These are phyloP conservation scores for Candida dubliniensis DNA, from an alignment of 1,139 yeast genomes.

Conservation along the genomic window DNA sequence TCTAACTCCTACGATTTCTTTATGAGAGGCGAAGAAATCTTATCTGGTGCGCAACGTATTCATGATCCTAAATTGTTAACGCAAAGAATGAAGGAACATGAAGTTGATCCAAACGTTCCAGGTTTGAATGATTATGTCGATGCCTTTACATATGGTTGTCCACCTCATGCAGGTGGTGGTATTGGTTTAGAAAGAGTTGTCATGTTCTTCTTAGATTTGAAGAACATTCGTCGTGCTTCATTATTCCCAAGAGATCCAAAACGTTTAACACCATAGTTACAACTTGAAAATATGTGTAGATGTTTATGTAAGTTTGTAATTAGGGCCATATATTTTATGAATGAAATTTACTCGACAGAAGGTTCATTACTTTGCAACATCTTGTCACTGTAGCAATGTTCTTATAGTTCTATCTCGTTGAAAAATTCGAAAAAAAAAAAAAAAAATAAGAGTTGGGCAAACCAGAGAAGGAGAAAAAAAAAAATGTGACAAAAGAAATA, in stretches of 20 bases:
- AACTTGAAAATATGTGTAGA: background rate
- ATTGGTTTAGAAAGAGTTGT: constrained; percentile 98
- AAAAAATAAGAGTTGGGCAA: background rate
- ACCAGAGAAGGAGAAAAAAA: background rate
- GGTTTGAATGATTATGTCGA: constrained; percentile 90
- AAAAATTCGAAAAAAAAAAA: background rate
- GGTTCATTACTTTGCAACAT: too few relatives aligned
- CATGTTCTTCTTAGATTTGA: constrained; percentile 95
- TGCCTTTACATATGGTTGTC: constrained; percentile 91
- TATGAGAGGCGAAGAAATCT: constrained; percentile 99
- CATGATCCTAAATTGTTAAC: constrained; percentile 85
- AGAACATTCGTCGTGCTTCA: constrained; percentile 96
- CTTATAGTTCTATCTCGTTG: background rate
- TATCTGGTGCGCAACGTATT: constrained; percentile 98
- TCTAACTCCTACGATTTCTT: constrained; percentile 97
- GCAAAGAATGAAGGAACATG: constrained; percentile 82
- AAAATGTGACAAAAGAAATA: background rate
- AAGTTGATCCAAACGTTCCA: constrained; percentile 72
- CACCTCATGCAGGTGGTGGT: constrained; percentile 99
- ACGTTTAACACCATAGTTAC: constrained; percentile 75
- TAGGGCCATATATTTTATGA: background rate
- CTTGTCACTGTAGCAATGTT: background rate
- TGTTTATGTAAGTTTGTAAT: constrained; percentile 1
- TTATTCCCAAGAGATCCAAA: constrained; percentile 98
- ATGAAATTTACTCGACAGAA: background rate